Evolutionary conservation across 331 rosid species (phyloP), one percentile per base, ranked within the genome.

Genomic region (Telfairia occidentalis): DNA sequence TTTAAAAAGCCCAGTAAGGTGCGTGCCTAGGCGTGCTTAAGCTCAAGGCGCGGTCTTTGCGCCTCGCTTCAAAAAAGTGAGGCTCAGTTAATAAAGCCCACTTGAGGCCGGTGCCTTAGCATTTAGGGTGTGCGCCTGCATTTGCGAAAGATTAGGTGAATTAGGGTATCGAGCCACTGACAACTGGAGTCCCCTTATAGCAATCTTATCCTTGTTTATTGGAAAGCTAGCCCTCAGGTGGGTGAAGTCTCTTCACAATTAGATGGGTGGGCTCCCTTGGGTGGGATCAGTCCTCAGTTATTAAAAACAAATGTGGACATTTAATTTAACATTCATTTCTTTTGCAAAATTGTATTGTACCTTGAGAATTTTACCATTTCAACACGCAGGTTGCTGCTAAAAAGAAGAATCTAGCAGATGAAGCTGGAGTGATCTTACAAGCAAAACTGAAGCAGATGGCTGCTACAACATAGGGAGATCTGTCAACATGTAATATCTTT

Each of bases 321-420:
- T 54, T 10, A 57, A 57, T 1, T 55, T 55, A 57, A 63, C 8
- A 63, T 63, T 63, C 42, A 63, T 63, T 40, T 66, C 52, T 34
- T 21, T 38, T 15, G 73, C 24, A n/a, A 65, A 37, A 43, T 13
- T 42, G 2, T 10, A 13, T 30, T 23, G 46, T 34, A 35, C 23
- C 26, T 76, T 75, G 49, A 43, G 19, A n/a, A 72, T 58, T 42
- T 64, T 43, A 37, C 32, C 71, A 81, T 67, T 82, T 81, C 57
- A 28, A 76, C 61, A 67, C 81, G 90, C 90, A 92, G 99, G 90
- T 95, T 74, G 91, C 99, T 42, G 84, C 99, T 13, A 90, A 89
- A 75, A 95, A 95, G 96, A 90, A 87, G 79, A 80, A 79, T 79
- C 80, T 94, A 40, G 87, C 96, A 43, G 98, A 91, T 81, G 97